Percentiles rank a stretch among this genome's conserved stretches.
Conservation (phyloP, 1,284 basidiomycete species). For the Phlebopus sp. region DNA sequence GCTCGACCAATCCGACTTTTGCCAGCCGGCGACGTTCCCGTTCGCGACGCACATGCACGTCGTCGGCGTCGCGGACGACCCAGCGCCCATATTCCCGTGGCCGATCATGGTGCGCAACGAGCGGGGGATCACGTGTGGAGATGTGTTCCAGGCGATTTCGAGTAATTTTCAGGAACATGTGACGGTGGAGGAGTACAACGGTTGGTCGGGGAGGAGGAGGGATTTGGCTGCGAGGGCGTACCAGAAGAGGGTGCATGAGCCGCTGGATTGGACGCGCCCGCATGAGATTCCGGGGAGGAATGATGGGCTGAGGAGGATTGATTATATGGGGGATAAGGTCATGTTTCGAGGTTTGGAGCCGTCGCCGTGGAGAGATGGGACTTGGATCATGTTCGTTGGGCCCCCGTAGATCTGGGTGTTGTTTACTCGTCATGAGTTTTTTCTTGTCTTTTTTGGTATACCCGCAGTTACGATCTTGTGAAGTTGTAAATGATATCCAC, state of each 20-base stretch:
- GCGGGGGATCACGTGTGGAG: conserved; percentile 45
- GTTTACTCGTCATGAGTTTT: too few relatives aligned
- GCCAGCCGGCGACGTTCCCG: conserved; percentile 58
- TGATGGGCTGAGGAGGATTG: conserved; percentile 46
- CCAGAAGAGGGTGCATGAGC: conserved; percentile 26
- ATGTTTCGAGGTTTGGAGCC: conserved; percentile 56
- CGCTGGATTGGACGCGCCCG: conserved; percentile 3
- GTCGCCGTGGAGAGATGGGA: conserved; percentile 43
- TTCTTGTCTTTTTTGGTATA: too few relatives aligned
- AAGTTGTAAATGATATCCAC: too few relatives aligned
- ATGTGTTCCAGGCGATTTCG: conserved; percentile 48
- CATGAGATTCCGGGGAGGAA: conserved; percentile 5
- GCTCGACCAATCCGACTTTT: conserved; percentile 38
- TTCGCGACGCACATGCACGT: conserved; percentile 54
- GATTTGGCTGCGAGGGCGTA: conserved; percentile 36
- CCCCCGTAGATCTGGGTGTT: too few relatives aligned
- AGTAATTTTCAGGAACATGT: conserved; percentile 46
- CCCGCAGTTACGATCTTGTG: too few relatives aligned
- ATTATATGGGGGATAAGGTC: conserved; percentile 48
- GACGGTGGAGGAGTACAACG: conserved; percentile 37
- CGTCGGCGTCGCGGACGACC: conserved; percentile 48
- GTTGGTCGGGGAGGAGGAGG: conserved; percentile 36
- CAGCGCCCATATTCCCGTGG: conserved; percentile 47
- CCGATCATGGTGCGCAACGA: conserved; percentile 48
- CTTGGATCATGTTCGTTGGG: conserved; percentile 43